These are phyloP conservation scores for Penicillium riverlandense DNA, from an alignment of 495 filamentous ascomycete species.

Conservation along the genomic window DNA sequence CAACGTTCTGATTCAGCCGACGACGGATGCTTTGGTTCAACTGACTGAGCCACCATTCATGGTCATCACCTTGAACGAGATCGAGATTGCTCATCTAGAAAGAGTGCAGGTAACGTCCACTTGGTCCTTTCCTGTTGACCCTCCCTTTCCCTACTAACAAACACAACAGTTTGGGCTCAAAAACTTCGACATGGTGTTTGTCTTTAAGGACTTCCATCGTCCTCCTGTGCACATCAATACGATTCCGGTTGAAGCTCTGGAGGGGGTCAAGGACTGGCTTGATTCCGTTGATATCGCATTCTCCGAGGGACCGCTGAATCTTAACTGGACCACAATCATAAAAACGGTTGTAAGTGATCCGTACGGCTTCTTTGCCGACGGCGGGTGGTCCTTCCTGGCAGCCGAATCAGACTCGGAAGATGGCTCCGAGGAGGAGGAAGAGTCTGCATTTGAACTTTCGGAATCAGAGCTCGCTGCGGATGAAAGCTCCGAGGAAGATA, in stretches of 20 bases:
- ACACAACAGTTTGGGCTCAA: slow-evolving; percentile 75
- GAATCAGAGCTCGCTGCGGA: slow-evolving; percentile 77
- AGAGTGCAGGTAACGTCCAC: slow-evolving; percentile 63
- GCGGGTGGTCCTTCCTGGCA: slow-evolving; percentile 89
- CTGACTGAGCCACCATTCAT: slow-evolving; percentile 95
- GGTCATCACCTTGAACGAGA: slow-evolving; percentile 88
- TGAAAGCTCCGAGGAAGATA: slow-evolving; percentile 80
- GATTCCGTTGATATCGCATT: slow-evolving; percentile 91
- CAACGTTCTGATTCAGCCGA: slow-evolving; percentile 90
- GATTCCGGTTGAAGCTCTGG: slow-evolving; percentile 90
- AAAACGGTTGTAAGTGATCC: slow-evolving; percentile 94
- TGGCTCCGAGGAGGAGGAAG: slow-evolving; percentile 72
- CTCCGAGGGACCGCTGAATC: slow-evolving; percentile 90
- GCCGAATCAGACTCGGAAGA: slow-evolving; percentile 85
- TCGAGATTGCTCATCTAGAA: slow-evolving; percentile 94
- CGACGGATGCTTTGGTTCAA: slow-evolving; percentile 96
- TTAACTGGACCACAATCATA: slow-evolving; percentile 99
- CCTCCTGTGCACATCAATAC: slow-evolving; percentile 92
- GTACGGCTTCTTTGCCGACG: slow-evolving; percentile 89
- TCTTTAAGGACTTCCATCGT: slow-evolving; percentile 92
- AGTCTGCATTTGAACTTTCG: slow-evolving; percentile 82
- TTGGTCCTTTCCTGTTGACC: background rate
- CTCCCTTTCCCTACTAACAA: slow-evolving; percentile 8
- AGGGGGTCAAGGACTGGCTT: slow-evolving; percentile 96
- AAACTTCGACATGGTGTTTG: slow-evolving; percentile 97